These are phyloP conservation scores for Alternaria infectoria DNA, from an alignment of 2,329 filamentous ascomycete species.

Conservation along the genomic window DNA sequence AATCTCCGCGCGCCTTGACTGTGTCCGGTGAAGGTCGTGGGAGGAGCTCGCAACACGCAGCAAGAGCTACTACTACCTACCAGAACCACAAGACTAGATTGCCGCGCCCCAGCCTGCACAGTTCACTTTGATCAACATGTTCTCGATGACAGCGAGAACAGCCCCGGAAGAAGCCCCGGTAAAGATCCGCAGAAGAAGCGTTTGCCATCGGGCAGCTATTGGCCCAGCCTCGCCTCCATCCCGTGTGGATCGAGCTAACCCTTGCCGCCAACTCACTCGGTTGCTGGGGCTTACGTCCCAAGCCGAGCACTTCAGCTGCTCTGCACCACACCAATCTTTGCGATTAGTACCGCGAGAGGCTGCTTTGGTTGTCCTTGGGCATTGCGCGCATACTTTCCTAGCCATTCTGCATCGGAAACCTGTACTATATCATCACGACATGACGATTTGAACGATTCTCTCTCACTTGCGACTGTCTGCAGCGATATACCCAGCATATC, in stretches of 20 bases:
- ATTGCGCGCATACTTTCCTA: constrained; percentile 23
- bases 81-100: background rate
- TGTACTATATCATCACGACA: constrained; percentile 23
- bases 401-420: constrained; percentile 16
- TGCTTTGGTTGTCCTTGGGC: constrained; percentile 18
- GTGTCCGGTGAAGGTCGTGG: background rate
- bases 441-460: constrained; percentile 26
- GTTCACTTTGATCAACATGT: background rate
- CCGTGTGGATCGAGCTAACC: constrained; percentile 10
- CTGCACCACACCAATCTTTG: constrained; percentile 23
- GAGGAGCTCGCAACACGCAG: background rate
- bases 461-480: constrained; percentile 23
- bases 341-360: constrained; percentile 23
- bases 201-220: constrained; percentile 10
- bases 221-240: constrained; percentile 14
- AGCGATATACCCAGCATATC: constrained; percentile 35
- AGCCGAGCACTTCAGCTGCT: constrained; percentile 34
- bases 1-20: background rate
- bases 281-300: constrained; percentile 5
- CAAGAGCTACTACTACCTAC: background rate
- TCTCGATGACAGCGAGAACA: background rate
- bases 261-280: constrained; percentile 16
- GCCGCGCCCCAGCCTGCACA: background rate
- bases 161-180: constrained; percentile 7
- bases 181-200: constrained; percentile 14